phyloP scores from a whole-genome alignment of 106 monocot genomes.

The Gastrodia elata region DNA sequence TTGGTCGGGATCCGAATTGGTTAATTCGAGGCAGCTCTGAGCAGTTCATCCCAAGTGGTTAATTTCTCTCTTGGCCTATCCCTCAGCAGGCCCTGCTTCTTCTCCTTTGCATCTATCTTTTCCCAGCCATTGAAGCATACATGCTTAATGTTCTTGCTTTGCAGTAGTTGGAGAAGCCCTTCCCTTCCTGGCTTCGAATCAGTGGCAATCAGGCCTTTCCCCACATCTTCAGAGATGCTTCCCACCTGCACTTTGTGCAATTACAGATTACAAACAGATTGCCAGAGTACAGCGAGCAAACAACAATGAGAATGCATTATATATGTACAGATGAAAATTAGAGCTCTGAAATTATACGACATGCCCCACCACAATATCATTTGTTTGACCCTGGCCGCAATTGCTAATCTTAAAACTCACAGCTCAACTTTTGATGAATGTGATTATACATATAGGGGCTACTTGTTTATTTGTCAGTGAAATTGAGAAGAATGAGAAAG shows the following conservation, averaged over 20 bases:
- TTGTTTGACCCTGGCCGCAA: too few relatives aligned
- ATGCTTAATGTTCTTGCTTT: slow-evolving; percentile 34
- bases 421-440: too few relatives aligned
- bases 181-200: slow-evolving; percentile 54
- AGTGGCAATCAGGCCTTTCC: slow-evolving; percentile 24
- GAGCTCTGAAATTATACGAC: too few relatives aligned
- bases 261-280: too few relatives aligned
- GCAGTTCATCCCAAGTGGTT: slow-evolving; percentile 55
- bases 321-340: too few relatives aligned
- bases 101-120: slow-evolving; percentile 81
- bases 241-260: slow-evolving; percentile 49
- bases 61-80: slow-evolving; percentile 84
- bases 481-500: background rate
- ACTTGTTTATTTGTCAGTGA: background rate
- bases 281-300: too few relatives aligned
- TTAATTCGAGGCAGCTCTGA: too few relatives aligned
- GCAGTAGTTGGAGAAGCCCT: slow-evolving; percentile 56
- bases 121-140: slow-evolving; percentile 81
- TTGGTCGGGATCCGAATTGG: too few relatives aligned
- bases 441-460: too few relatives aligned
- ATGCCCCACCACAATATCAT: too few relatives aligned
- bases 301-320: too few relatives aligned
- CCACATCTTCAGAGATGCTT: slow-evolving; percentile 66
- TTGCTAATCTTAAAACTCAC: too few relatives aligned
- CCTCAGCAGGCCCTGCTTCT: slow-evolving; percentile 34